Percentiles rank a stretch among this genome's conserved stretches.
Conservation (phyloP, 805 yeast genomes). For the Yamadazyma paraphyllophila region DNA sequence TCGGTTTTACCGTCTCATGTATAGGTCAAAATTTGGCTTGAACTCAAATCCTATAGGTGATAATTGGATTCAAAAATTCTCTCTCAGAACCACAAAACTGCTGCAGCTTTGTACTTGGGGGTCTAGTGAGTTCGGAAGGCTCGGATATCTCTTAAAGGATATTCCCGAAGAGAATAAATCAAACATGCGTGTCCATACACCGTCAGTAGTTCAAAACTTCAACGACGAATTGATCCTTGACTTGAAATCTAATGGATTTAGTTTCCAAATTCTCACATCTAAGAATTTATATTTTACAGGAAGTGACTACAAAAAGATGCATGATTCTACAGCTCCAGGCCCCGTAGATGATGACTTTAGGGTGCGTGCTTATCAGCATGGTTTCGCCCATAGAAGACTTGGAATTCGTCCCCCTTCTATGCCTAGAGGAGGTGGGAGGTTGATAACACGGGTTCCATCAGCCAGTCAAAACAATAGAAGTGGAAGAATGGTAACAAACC, state of each 20-base stretch:
- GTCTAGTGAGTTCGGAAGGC: constrained; percentile 37
- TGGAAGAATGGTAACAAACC: too few species aligned
- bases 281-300: constrained; percentile 62
- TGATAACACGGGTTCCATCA: background rate
- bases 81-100: constrained; percentile 28
- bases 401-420: constrained; percentile 6
- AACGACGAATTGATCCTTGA: constrained; percentile 38
- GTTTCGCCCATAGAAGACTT: too few species aligned
- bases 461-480: background rate
- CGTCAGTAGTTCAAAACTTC: constrained; percentile 37
- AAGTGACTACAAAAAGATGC: constrained; percentile 19
- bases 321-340: constrained; percentile 25
- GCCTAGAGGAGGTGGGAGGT: background rate
- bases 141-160: constrained; percentile 40
- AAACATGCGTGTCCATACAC: constrained; percentile 32
- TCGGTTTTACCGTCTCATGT: constrained; percentile 26
- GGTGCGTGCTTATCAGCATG: background rate
- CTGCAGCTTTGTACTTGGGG: constrained; percentile 56
- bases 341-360: constrained; percentile 16
- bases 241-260: constrained; percentile 63
- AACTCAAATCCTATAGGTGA: constrained; percentile 37
- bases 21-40: constrained; percentile 43
- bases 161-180: constrained; percentile 22
- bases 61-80: constrained; percentile 53
- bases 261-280: constrained; percentile 55